phyloP scores from a whole-genome alignment of 331 rosid species.

The Telfairia occidentalis region DNA sequence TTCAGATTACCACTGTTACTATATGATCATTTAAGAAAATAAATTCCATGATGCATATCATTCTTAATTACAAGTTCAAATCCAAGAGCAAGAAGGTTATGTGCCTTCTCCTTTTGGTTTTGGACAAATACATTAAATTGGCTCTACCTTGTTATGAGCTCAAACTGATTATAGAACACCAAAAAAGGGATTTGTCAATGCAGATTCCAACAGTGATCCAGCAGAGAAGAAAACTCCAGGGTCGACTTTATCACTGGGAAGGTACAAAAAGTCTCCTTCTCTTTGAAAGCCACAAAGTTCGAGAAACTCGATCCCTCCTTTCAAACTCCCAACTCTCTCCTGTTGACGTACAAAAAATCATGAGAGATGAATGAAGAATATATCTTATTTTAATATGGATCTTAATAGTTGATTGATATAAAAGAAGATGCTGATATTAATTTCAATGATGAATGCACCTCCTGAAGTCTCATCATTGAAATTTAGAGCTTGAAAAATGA shows the following conservation, averaged over 20 bases:
- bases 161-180: conserved; percentile 36
- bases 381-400: background rate
- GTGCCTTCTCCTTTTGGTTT: background rate
- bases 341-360: conserved; percentile 15
- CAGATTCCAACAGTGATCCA: conserved; percentile 48
- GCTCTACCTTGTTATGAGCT: background rate
- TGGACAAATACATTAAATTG: background rate
- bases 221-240: conserved; percentile 37
- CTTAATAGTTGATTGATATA: background rate
- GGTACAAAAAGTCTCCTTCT: conserved; percentile 49
- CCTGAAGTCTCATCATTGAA: background rate
- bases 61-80: background rate
- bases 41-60: background rate
- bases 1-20: background rate
- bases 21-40: background rate
- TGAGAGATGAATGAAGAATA: background rate
- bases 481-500: background rate
- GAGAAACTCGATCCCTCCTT: conserved; percentile 67
- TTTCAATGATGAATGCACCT: background rate
- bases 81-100: background rate
- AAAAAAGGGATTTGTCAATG: conserved; percentile 75
- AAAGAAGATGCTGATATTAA: background rate
- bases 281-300: conserved; percentile 76
- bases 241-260: conserved; percentile 45
- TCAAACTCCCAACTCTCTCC: conserved; percentile 78